A percentile compares a stretch with the other conserved stretches of the same genome.
Conservation (phyloP, 169 alveolate genomes). For the Plasmodium billcollinsi region DNA sequence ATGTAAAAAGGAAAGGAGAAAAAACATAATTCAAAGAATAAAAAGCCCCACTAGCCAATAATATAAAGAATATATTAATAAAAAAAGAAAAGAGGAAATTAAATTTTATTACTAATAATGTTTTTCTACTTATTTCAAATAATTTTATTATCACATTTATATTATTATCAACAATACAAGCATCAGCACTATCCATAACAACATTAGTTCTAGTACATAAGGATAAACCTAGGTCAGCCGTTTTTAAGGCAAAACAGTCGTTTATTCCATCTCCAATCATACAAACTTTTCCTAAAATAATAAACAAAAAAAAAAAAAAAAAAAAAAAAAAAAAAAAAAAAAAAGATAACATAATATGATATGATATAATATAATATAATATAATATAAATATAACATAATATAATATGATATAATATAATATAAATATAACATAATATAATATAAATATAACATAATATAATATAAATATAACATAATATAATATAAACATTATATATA, state of each 20-base stretch:
- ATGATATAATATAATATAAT: background rate
- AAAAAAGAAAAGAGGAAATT: slow-evolving; percentile 68
- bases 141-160: slow-evolving; percentile 62
- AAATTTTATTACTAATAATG: slow-evolving; percentile 58
- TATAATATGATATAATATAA: background rate
- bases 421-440: no score
- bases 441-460: background rate
- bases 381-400: background rate
- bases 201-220: slow-evolving; percentile 67
- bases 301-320: background rate
- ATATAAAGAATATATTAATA: slow-evolving; percentile 62
- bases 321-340: background rate
- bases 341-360: background rate
- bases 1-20: slow-evolving; percentile 67
- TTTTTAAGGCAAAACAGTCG: slow-evolving; percentile 71
- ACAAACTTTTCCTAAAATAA: slow-evolving; percentile 58
- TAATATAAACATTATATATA: background rate
- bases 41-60: slow-evolving; percentile 76
- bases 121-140: slow-evolving; percentile 69
- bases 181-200: slow-evolving; percentile 75
- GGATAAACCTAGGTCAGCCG: slow-evolving; percentile 71
- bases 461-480: background rate
- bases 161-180: slow-evolving; percentile 70
- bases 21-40: slow-evolving; percentile 60
- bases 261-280: slow-evolving; percentile 76